Conservation (phyloP, 164 flowering plant species). For the Chimonanthus salicifolius region DNA sequence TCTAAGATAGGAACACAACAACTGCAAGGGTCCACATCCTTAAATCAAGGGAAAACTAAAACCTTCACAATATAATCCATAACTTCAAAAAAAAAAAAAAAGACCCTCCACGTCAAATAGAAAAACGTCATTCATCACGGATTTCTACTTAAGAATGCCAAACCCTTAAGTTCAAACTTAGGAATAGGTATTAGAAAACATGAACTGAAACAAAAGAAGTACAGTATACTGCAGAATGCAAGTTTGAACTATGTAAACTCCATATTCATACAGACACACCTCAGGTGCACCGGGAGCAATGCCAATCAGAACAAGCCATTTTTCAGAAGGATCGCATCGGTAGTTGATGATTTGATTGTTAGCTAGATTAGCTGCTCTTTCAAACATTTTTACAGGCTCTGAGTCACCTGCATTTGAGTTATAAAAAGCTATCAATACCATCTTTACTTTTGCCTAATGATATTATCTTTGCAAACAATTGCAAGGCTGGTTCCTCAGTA, state of each 20-base stretch:
- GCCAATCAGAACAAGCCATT: constrained; percentile 97
- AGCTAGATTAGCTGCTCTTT: constrained; percentile 81
- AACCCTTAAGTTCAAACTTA: background rate
- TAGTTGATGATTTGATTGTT: constrained; percentile 95
- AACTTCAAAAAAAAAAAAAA: too few relatives aligned
- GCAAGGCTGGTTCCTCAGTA: background rate
- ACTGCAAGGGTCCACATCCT: too few relatives aligned
- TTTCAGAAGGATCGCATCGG: constrained; percentile 84
- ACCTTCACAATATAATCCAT: too few relatives aligned
- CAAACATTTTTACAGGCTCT: constrained; percentile 93
- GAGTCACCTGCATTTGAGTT: constrained; percentile 61
- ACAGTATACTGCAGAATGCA: background rate
- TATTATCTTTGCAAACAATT: background rate
- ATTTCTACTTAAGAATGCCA: background rate
- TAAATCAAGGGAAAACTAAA: too few relatives aligned
- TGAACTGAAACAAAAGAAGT: background rate
- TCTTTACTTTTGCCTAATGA: background rate
- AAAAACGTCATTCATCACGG: background rate
- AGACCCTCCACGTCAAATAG: too few relatives aligned
- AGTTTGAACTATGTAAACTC: background rate
- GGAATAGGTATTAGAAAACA: background rate
- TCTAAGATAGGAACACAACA: too few relatives aligned
- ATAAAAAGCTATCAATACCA: background rate
- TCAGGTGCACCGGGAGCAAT: constrained; percentile 97
- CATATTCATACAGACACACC: constrained; percentile 24